Evolutionary conservation across 1,284 basidiomycete genomes (phyloP).

Genomic region (Puccinia sorghi): DNA sequence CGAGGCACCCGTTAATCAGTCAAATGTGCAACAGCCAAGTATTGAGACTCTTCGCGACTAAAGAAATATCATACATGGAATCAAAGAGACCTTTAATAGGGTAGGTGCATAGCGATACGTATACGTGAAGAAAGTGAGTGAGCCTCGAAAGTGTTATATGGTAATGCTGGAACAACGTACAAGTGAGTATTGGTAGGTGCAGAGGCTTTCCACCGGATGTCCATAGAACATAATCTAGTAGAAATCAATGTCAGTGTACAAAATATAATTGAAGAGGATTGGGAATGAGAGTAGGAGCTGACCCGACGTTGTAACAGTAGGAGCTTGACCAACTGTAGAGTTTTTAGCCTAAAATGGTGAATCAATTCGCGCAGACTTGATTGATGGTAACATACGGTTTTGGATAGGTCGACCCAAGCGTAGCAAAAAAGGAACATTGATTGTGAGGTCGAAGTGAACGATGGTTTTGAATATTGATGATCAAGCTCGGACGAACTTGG

Average conservation of each 20-base stretch:
- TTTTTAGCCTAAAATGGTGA: slow-evolving; percentile 88
- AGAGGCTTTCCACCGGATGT: slow-evolving; percentile 92
- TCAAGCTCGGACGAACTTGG: slow-evolving; percentile 42
- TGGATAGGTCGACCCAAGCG: too few relatives aligned
- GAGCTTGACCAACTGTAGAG: slow-evolving; percentile 90
- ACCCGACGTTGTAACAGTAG: slow-evolving; percentile 86
- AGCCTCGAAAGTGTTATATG: not conserved
- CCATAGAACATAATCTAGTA: slow-evolving; percentile 91
- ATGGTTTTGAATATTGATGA: not conserved
- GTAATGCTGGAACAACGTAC: slow-evolving; percentile 52
- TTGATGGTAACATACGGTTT: slow-evolving; percentile 65
- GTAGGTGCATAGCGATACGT: slow-evolving; percentile 57
- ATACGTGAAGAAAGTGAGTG: not conserved
- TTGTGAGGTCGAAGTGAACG: not conserved
- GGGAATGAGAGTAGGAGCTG: slow-evolving; percentile 48
- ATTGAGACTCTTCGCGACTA: not conserved
- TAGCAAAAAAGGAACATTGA: not conserved
- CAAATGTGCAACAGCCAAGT: not conserved
- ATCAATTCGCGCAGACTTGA: slow-evolving; percentile 82
- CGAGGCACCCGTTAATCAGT: not conserved
- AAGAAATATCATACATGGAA: slow-evolving; percentile 66
- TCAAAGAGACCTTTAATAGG: slow-evolving; percentile 64
- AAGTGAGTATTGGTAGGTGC: slow-evolving; percentile 95
- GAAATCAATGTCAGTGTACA: not conserved
- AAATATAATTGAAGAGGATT: not conserved